Percentiles rank a stretch among this genome's conserved stretches.
Conservation (phyloP, 2,329 filamentous ascomycete genomes). For the Arthrobotrys conoides region DNA sequence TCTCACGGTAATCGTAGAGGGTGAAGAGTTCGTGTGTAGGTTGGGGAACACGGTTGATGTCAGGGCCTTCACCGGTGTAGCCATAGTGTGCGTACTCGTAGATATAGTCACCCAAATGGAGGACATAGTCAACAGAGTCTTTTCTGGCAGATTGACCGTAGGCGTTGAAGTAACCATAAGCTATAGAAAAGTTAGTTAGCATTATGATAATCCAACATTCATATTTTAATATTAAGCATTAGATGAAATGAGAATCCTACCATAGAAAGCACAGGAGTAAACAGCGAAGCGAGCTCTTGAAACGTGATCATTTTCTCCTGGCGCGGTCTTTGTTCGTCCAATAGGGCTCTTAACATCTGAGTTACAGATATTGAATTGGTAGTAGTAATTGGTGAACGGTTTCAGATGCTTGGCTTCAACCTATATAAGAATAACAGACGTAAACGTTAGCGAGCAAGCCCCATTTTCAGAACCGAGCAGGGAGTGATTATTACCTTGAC, state of each 20-base stretch:
- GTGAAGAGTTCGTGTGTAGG: conserved; percentile 71
- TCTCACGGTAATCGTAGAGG: conserved; percentile 73
- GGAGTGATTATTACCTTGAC: conserved; percentile 72
- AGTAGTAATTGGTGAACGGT: conserved; percentile 77
- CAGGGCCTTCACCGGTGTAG: conserved; percentile 68
- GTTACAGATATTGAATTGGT: conserved; percentile 78
- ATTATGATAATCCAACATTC: background rate
- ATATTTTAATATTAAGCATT: background rate
- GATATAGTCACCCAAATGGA: conserved; percentile 74
- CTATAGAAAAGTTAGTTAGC: conserved; percentile 64
- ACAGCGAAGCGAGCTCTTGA: conserved; percentile 76
- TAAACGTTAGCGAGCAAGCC: background rate
- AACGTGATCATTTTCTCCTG: conserved; percentile 67
- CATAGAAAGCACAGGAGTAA: conserved; percentile 80
- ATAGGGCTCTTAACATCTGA: conserved; percentile 75
- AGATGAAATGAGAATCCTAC: conserved; percentile 66
- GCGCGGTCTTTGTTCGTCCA: conserved; percentile 79
- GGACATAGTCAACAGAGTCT: conserved; percentile 74
- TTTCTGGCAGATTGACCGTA: conserved; percentile 75
- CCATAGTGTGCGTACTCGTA: conserved; percentile 69
- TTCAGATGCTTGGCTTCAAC: conserved; percentile 76
- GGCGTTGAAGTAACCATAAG: conserved; percentile 74
- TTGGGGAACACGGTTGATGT: conserved; percentile 71
- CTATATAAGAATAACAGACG: conserved; percentile 65
- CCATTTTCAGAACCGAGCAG: background rate